phyloP scores from a whole-genome alignment of 1,284 basidiomycete species.

The Rhodotorula sp. region DNA sequence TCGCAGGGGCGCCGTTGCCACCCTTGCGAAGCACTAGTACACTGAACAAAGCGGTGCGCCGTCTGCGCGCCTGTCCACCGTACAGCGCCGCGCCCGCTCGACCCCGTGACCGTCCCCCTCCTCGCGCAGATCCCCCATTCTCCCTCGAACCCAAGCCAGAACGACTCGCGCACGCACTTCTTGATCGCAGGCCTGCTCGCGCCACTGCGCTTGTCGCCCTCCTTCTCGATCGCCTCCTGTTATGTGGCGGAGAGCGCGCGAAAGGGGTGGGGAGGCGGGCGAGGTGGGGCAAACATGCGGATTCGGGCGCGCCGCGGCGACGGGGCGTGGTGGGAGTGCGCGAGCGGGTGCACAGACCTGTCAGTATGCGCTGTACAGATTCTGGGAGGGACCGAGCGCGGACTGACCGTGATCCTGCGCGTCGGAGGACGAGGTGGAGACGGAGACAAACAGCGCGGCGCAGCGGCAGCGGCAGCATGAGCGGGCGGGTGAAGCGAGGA shows the following conservation, averaged over 20 bases:
- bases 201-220: slow-evolving; percentile 14
- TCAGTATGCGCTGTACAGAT: not conserved
- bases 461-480: not conserved
- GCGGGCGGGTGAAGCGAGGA: not conserved
- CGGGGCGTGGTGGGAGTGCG: not conserved
- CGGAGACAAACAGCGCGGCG: not conserved
- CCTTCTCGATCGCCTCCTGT: slow-evolving; percentile 31
- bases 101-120: not conserved
- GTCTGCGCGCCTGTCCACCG: no score
- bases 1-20: no score
- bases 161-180: slow-evolving; percentile 25
- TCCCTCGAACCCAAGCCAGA: not conserved
- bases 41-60: no score
- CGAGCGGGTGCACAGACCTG: not conserved
- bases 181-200: slow-evolving; percentile 32
- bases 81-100: not conserved
- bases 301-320: not conserved
- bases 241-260: not conserved
- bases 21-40: no score
- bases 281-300: not conserved
- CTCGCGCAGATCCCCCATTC: not conserved
- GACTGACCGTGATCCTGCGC: slow-evolving; percentile 1
- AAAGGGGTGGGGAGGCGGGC: not conserved
- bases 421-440: not conserved
- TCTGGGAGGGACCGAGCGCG: not conserved